A percentile compares a stretch with the other conserved stretches of the same genome.
phyloP scores from a whole-genome alignment of 2,329 filamentous ascomycete species.

The Alternaria ethzedia region DNA sequence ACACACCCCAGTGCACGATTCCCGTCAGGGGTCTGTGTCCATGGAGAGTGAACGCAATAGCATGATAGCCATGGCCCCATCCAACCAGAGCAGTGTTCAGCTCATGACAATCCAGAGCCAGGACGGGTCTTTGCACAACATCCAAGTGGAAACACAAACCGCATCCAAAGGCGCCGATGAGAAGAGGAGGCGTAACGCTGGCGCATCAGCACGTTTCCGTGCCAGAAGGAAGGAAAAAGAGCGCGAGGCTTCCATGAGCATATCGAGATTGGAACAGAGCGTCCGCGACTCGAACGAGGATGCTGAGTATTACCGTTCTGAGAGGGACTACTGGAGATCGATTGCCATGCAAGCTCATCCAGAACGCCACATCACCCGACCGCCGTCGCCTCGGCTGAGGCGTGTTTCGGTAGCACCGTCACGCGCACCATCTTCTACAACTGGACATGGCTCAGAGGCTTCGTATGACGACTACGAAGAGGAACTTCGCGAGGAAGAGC shows the following conservation, averaged over 20 bases:
- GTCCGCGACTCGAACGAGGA: conserved; percentile 72
- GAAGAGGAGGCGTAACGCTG: conserved; percentile 83
- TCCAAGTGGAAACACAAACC: conserved; percentile 80
- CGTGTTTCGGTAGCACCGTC: conserved; percentile 40
- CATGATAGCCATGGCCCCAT: conserved; percentile 55
- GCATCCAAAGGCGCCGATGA: conserved; percentile 84
- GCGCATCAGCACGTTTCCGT: conserved; percentile 82
- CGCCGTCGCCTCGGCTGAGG: conserved; percentile 51
- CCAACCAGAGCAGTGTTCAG: conserved; percentile 57
- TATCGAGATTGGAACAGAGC: conserved; percentile 72
- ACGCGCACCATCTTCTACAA: conserved; percentile 34
- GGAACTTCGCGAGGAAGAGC: conserved; percentile 37
- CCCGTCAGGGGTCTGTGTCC: conserved; percentile 41
- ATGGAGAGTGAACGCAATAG: conserved; percentile 44
- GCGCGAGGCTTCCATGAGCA: conserved; percentile 71
- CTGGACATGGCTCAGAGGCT: conserved; percentile 38
- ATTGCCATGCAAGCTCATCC: conserved; percentile 64
- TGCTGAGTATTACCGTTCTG: conserved; percentile 74
- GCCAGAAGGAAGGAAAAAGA: conserved; percentile 84
- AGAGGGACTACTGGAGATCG: conserved; percentile 69
- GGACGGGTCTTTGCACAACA: conserved; percentile 59
- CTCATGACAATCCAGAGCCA: conserved; percentile 62
- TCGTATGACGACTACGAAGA: conserved; percentile 43
- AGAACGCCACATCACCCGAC: conserved; percentile 54
- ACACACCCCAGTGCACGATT: conserved; percentile 29